Conservation (phyloP, 495 filamentous ascomycete genomes). For the Parathielavia appendiculata region DNA sequence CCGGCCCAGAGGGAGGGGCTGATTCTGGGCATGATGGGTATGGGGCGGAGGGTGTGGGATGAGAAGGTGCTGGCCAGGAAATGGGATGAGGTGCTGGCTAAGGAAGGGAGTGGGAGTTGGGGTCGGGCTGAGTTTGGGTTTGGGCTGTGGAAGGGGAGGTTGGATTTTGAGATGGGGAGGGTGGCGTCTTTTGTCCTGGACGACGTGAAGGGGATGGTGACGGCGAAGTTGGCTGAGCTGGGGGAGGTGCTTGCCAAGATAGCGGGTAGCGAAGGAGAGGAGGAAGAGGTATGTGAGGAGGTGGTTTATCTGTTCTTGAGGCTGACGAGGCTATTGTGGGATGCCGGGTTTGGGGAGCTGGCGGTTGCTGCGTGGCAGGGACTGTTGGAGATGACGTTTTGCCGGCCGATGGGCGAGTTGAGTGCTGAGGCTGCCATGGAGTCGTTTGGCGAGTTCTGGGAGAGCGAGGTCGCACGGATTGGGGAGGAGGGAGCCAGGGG, state of each 20-base stretch:
- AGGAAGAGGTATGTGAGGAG: constrained; percentile 37
- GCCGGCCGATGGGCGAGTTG: constrained; percentile 38
- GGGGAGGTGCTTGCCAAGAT: constrained; percentile 28
- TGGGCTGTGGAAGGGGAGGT: constrained; percentile 65
- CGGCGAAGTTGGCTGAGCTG: constrained; percentile 51
- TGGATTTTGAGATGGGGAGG: constrained; percentile 69
- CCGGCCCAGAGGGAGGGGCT: constrained; percentile 35
- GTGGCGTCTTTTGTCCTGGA: constrained; percentile 66
- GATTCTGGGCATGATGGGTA: constrained; percentile 61
- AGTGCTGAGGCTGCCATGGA: constrained; percentile 30
- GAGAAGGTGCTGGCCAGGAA: constrained; percentile 51
- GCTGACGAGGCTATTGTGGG: constrained; percentile 63
- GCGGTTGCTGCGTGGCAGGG: constrained; percentile 80
- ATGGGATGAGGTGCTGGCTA: constrained; percentile 53
- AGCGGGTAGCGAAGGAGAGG: constrained; percentile 18
- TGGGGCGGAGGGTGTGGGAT: constrained; percentile 70
- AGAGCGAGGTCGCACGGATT: constrained; percentile 72
- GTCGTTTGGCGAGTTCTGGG: constrained; percentile 73
- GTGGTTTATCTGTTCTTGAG: constrained; percentile 71
- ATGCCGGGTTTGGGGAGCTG: constrained; percentile 76
- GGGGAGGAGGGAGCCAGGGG: constrained; percentile 69
- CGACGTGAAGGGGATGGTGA: constrained; percentile 51
- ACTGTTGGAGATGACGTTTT: constrained; percentile 67
- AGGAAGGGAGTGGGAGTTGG: constrained; percentile 43
- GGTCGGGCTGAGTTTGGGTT: constrained; percentile 35